phyloP scores from a whole-genome alignment of 2,329 filamentous ascomycete genomes.

The Cryphonectria nitschkei region DNA sequence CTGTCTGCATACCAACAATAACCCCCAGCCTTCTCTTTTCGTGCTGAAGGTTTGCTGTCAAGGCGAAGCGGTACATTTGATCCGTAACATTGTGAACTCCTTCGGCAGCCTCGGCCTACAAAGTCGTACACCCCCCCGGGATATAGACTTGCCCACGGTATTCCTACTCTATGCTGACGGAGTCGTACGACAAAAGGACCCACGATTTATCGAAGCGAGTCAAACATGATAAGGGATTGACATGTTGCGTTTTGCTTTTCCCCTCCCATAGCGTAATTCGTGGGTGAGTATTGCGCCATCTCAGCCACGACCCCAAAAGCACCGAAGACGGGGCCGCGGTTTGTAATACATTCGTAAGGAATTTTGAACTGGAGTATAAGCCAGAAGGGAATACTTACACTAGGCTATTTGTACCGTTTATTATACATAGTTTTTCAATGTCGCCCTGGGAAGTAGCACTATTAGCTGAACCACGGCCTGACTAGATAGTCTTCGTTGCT shows the following conservation, averaged over 20 bases:
- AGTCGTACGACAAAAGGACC: not conserved
- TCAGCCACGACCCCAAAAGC: slow-evolving; percentile 9
- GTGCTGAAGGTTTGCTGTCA: too few species aligned
- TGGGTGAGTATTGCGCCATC: slow-evolving; percentile 25
- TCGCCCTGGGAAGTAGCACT: too few species aligned
- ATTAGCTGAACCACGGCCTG: too few species aligned
- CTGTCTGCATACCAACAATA: too few species aligned
- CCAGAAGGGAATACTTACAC: too few species aligned
- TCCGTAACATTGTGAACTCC: not conserved
- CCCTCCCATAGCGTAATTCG: slow-evolving; percentile 29
- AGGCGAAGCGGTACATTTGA: too few species aligned
- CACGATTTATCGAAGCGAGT: not conserved
- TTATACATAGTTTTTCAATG: not conserved
- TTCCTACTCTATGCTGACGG: not conserved
- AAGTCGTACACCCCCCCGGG: too few species aligned
- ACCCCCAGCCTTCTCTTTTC: too few species aligned
- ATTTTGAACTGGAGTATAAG: not conserved
- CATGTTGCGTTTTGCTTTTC: not conserved
- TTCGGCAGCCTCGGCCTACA: not conserved
- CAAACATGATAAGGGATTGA: slow-evolving; percentile 2
- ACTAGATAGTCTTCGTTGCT: too few species aligned
- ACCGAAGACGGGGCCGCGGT: slow-evolving; percentile 13
- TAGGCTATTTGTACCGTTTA: not conserved
- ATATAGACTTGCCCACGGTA: not conserved
- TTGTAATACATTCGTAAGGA: not conserved